Evolutionary conservation across 129 eudicot genomes (phyloP).

Genomic region (Escallonia rubra): DNA sequence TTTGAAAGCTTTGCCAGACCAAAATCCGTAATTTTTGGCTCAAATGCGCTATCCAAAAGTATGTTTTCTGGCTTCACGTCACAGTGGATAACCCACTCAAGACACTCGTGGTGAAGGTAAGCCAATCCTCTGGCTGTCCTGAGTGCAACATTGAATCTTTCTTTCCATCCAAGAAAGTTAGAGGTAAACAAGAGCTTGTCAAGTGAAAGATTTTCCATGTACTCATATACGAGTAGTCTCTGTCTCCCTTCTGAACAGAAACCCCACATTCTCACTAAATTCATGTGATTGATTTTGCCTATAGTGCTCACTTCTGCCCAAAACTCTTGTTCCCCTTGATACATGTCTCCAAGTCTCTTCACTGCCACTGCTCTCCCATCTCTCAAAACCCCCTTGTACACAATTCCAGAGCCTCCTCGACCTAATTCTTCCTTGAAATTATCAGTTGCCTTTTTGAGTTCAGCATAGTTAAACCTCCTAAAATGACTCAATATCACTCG

Average conservation of each 20-base stretch:
- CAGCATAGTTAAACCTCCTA: constrained; percentile 4
- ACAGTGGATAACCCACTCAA: background rate
- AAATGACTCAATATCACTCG: background rate
- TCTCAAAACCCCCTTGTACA: background rate
- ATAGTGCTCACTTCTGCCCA: background rate
- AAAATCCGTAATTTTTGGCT: background rate
- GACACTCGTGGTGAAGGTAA: background rate
- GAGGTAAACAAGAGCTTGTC: background rate
- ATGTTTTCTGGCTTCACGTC: background rate
- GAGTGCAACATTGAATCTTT: background rate
- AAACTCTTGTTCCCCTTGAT: background rate
- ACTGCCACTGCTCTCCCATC: background rate
- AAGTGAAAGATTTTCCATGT: background rate
- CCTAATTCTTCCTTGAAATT: background rate
- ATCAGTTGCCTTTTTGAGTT: background rate
- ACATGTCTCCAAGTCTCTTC: background rate
- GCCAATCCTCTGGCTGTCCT: background rate
- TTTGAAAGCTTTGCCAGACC: background rate
- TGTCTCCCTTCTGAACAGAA: background rate
- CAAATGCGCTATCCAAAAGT: background rate
- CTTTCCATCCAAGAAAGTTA: background rate
- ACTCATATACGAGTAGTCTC: background rate
- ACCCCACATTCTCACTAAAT: background rate
- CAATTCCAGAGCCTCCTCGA: background rate
- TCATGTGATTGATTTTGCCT: background rate